Evolutionary conservation across 2,329 filamentous ascomycete genomes (phyloP), one percentile per base, ranked within the genome.

Genomic region (Sclerotinia sclerotiorum): DNA sequence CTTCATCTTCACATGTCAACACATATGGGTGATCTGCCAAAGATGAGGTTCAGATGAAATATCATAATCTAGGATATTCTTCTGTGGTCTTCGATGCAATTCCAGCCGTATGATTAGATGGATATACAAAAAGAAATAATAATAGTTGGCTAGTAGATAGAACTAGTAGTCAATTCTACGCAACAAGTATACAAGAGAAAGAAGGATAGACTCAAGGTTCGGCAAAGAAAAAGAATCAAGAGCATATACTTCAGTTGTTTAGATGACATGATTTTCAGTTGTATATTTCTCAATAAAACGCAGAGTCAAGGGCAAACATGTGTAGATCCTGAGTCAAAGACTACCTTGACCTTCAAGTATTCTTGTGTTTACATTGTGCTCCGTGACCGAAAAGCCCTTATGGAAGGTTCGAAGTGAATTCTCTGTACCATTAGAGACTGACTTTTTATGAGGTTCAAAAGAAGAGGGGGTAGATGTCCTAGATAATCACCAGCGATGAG

Each of bases 331-430:
- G 55, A 44, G 24, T 1, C n/a, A 51, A 63, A 35, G 35, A 27
- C 46, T 39, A 35, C 60, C 29, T 62, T 62, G 60, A 51, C 39
- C 60, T 51, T 29, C 46, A 42, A 42, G 46, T 21, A 35, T 19
- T 51, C 32, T 44, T 24, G 11, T 35, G 27, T 3, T 62, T 27
- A 7, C 46, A 19, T 51, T n/a, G 42, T 58, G 48, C 10, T 49
- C 21, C 48, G 7, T n/a, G 21, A 49, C 44, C 19, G 44, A 10
- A 15, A 13, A 39, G 39, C 13, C 39, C 8, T 39, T 42, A 6
- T 24, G 11, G 11, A 42, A 17, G 17, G 42, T 17, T 24, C 13
- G 13, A 42, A 42, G 39, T 42, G 39, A 42, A 42, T 42, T 13
- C 13, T 17, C 39, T 42, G 39, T 42, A 13, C 13, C 39, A 15